phyloP scores from a whole-genome alignment of 1,284 basidiomycete genomes.

The Microbotryum silenes-acaulis region DNA sequence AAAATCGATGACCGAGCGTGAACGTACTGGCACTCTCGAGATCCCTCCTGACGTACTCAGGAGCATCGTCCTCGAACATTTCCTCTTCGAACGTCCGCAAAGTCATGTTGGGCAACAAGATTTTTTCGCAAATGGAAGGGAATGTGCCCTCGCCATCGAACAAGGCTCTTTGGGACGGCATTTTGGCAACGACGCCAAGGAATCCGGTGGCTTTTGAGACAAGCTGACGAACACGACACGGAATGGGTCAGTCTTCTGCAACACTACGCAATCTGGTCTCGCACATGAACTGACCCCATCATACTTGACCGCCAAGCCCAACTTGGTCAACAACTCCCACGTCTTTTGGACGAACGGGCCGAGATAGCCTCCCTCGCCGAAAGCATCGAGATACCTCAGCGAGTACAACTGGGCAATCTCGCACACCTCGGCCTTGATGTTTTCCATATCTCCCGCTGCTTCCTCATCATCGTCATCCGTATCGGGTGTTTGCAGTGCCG shows the following conservation, averaged over 20 bases:
- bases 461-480: slow-evolving; percentile 58
- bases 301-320: slow-evolving; percentile 63
- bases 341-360: slow-evolving; percentile 73
- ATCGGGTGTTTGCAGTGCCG: slow-evolving; percentile 43
- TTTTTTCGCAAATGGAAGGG: slow-evolving; percentile 73
- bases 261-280: neutral
- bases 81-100: slow-evolving; percentile 84
- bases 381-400: slow-evolving; percentile 82
- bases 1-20: neutral
- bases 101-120: slow-evolving; percentile 85
- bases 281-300: slow-evolving; percentile 55
- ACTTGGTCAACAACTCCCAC: slow-evolving; percentile 76
- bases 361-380: slow-evolving; percentile 48
- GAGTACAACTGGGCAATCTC: slow-evolving; percentile 91
- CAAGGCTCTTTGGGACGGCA: slow-evolving; percentile 52
- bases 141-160: slow-evolving; percentile 64
- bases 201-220: slow-evolving; percentile 90
- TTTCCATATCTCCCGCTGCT: slow-evolving; percentile 70
- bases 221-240: slow-evolving; percentile 46
- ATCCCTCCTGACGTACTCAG: slow-evolving; percentile 89
- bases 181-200: slow-evolving; percentile 74
- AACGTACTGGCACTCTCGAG: slow-evolving; percentile 55
- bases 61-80: slow-evolving; percentile 93
- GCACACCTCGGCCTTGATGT: slow-evolving; percentile 80
- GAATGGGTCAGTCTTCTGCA: neutral